phyloP scores from a whole-genome alignment of 2,329 filamentous ascomycete species.

The Colletotrichum lini region DNA sequence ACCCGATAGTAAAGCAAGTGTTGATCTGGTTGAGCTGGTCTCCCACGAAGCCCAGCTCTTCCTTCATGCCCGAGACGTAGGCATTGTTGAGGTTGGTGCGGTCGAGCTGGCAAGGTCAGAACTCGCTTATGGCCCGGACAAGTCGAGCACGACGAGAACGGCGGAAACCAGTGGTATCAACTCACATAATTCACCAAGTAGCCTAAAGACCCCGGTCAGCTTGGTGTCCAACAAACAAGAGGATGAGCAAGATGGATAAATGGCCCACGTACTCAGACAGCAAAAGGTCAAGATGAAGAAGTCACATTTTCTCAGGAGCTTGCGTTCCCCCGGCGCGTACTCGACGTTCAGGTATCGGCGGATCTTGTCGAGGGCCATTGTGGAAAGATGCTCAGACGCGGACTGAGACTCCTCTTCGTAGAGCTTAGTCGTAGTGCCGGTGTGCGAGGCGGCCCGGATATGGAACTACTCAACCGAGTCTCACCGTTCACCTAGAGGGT shows the following conservation, averaged over 20 bases:
- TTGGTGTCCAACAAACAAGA: background rate
- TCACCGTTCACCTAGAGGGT: background rate
- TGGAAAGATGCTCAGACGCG: background rate
- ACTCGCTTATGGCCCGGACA: no score
- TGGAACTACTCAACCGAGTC: background rate
- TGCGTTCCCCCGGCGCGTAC: slow-evolving; percentile 57
- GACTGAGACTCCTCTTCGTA: background rate
- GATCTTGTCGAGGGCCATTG: slow-evolving; percentile 41
- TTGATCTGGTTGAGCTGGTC: slow-evolving; percentile 66
- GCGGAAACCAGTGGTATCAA: background rate
- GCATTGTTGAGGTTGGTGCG: slow-evolving; percentile 53
- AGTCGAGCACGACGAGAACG: no score
- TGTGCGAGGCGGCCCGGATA: background rate
- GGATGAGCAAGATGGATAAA: no score
- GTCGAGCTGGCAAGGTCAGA: slow-evolving; percentile 7
- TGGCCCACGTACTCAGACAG: slow-evolving; percentile 60
- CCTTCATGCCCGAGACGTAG: slow-evolving; percentile 58
- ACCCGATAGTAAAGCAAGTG: slow-evolving; percentile 63
- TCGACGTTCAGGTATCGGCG: slow-evolving; percentile 52
- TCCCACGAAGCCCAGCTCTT: slow-evolving; percentile 51
- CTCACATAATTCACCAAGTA: slow-evolving; percentile 69
- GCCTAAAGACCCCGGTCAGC: background rate
- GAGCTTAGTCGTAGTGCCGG: background rate
- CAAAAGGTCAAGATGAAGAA: slow-evolving; percentile 77
- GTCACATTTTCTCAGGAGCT: slow-evolving; percentile 71